These are phyloP conservation scores for Chytriomyces sp. DNA, from an alignment of 192 early-diverging fungal species.

Conservation along the genomic window DNA sequence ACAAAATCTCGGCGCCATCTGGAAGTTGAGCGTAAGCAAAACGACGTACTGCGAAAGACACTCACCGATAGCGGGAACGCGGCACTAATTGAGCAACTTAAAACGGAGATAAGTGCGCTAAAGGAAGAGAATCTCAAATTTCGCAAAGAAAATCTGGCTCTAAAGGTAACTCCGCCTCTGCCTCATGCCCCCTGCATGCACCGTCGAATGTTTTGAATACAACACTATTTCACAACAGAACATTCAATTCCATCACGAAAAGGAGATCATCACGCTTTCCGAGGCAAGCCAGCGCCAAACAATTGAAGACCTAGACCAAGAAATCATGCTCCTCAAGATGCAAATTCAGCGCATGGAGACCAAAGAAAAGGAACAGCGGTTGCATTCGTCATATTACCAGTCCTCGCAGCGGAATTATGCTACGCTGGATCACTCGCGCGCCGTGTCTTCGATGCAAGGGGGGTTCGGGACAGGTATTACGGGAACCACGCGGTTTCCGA, in stretches of 20 bases:
- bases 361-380: conserved; percentile 16
- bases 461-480: neutral
- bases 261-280: conserved; percentile 7
- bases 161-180: neutral
- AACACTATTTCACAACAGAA: no score
- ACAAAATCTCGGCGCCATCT: conserved; percentile 18
- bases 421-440: conserved; percentile 13
- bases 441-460: neutral
- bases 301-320: conserved; percentile 25
- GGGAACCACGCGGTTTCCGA: neutral
- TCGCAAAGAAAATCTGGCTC: conserved; percentile 20
- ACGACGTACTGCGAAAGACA: conserved; percentile 16
- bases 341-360: conserved; percentile 18
- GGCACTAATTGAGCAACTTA: conserved; percentile 5
- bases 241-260: conserved; percentile 31
- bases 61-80: conserved; percentile 22
- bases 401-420: neutral
- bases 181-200: neutral
- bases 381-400: conserved; percentile 8
- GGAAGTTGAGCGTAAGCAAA: conserved; percentile 27
- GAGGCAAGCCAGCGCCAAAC: conserved; percentile 16
- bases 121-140: conserved; percentile 27
- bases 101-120: conserved; percentile 8
- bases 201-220: neutral
- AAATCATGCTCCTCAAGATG: conserved; percentile 20